A percentile compares a stretch with the other conserved stretches of the same genome.
Evolutionary conservation across 2,329 filamentous ascomycete species (phyloP).

Genomic region (Zymoseptoria tritici): DNA sequence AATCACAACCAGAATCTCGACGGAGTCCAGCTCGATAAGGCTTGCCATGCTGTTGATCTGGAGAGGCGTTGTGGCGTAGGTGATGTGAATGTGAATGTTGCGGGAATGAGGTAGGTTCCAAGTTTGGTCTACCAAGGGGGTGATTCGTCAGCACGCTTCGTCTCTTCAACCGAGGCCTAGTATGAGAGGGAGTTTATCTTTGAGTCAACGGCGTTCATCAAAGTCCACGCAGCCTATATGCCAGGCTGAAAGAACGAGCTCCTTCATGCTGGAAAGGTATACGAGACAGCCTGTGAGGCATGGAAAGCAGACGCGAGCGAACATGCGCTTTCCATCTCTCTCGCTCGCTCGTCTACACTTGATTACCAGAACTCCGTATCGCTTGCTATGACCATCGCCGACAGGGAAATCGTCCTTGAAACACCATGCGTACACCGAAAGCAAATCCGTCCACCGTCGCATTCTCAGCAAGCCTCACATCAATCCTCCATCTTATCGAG

Average conservation of each 20-base stretch:
- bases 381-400: background rate
- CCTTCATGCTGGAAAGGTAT: no score
- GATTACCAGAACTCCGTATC: background rate
- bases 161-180: no score
- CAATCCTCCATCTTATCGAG: constrained; percentile 22
- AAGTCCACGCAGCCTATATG: no score
- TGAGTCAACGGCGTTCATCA: no score
- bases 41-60: background rate
- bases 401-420: background rate
- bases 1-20: constrained; percentile 21
- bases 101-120: no score
- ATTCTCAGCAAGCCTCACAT: background rate
- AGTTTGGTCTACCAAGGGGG: no score
- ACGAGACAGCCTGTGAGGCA: no score
- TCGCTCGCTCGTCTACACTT: background rate
- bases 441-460: background rate
- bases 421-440: background rate
- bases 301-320: no score
- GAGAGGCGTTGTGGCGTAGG: background rate
- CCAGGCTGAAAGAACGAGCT: no score
- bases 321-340: no score
- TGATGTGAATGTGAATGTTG: background rate
- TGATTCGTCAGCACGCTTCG: no score
- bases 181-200: no score
- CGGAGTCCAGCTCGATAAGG: constrained; percentile 22